Evolutionary conservation across 2,329 filamentous ascomycete species (phyloP), one percentile per base, ranked within the genome.

Genomic region (Penicillium digitatum): DNA sequence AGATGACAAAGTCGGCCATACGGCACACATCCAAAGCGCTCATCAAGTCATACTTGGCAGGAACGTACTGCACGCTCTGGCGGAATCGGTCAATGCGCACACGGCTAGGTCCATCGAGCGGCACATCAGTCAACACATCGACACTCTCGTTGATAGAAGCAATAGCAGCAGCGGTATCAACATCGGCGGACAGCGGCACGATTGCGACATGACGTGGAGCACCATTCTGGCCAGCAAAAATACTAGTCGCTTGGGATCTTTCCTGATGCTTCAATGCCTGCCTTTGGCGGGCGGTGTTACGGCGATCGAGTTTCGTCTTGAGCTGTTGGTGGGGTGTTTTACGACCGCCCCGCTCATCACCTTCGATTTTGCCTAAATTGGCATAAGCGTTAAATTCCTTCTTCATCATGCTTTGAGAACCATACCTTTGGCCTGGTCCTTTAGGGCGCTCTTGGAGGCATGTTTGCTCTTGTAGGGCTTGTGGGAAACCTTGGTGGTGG

Each of bases 231-330:
- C 93, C 94, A n/a, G 83, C 76, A 68, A 99, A 99, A 22, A 99
- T 79, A 35, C 85, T 89, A 0, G 83, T 86, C 49, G 90, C 87
- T 63, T 88, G 87, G 45, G 88, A 81, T 69, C 94, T 88, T 66
- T 94, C 90, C 69, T 86, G 86, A 69, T 91, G 86, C 75, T 97
- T 96, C 64, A 86, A 81, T 59, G 88, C 78, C 67, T 93, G 89
- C 73, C 87, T 86, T 79, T 99, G 94, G 74, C 93, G 93, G 65
- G 90, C 89, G 78, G 95, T 90, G 74, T 99, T 97, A 66, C 90
- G 87, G 57, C 94, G 88, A 75, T 96, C 91, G 72, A 99, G 83
- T 76, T 97, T 99, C 56, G 91, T 95, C 89, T 96, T 93, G 76
- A 96, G 85, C 77, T 96, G 90, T 73, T 99, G 94, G 73, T 96